phyloP scores from a whole-genome alignment of 495 filamentous ascomycete genomes.

The Podospora australis region DNA sequence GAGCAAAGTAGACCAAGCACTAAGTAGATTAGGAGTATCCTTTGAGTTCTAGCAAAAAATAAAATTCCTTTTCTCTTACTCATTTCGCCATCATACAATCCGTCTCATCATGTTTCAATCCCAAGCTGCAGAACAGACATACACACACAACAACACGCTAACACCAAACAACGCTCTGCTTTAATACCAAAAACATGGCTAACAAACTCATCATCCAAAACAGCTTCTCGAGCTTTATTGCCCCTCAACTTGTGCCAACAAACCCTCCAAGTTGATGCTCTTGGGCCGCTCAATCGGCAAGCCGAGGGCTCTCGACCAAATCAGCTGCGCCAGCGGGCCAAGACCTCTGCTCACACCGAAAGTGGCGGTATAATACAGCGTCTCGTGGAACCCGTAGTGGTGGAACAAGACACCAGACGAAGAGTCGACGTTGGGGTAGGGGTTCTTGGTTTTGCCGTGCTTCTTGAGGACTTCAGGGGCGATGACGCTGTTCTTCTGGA shows the following conservation, averaged over 20 bases:
- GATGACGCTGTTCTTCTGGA: conserved; percentile 70
- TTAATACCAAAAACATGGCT: not conserved
- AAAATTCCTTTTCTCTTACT: not conserved
- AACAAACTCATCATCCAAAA: not conserved
- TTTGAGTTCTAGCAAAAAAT: not conserved
- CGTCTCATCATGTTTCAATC: not conserved
- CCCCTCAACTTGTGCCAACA: conserved; percentile 54
- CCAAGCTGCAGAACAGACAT: no score
- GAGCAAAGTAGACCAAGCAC: not conserved
- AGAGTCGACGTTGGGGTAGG: conserved; percentile 92
- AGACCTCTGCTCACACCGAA: conserved; percentile 91
- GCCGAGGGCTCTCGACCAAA: conserved; percentile 93
- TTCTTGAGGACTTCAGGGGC: conserved; percentile 82
- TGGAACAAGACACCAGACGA: conserved; percentile 91
- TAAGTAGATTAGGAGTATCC: not conserved
- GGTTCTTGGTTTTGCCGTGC: conserved; percentile 99
- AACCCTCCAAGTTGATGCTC: conserved; percentile 84
- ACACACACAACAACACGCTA: no score
- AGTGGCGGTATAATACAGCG: conserved; percentile 94
- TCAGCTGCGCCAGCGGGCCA: conserved; percentile 85
- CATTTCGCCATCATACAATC: no score
- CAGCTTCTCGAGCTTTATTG: conserved; percentile 16
- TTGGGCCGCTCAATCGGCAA: conserved; percentile 98
- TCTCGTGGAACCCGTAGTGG: conserved; percentile 94
- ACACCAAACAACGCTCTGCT: no score